These are phyloP conservation scores for Heritiera littoralis DNA, from an alignment of 345 rosid species.

Conservation along the genomic window DNA sequence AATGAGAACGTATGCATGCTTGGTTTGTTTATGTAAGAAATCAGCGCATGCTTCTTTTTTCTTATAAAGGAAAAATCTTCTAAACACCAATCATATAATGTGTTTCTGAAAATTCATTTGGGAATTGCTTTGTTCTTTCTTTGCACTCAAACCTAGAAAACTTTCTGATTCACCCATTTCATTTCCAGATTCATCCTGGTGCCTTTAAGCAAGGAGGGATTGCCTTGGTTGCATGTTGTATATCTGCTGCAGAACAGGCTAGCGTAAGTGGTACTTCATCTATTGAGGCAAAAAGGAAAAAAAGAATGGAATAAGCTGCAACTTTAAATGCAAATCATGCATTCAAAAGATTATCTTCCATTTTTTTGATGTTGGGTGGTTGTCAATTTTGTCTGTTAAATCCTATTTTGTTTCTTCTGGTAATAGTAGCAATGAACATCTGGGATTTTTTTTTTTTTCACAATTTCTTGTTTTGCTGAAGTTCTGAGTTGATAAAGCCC, in stretches of 20 bases:
- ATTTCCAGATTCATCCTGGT: constrained; percentile 80
- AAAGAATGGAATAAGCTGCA: background rate
- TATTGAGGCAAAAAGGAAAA: background rate
- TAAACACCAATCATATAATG: background rate
- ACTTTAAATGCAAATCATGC: background rate
- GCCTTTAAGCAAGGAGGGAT: constrained; percentile 82
- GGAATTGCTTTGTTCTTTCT: background rate
- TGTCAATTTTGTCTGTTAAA: background rate
- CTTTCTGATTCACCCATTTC: constrained; percentile 13
- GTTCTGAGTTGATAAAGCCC: background rate
- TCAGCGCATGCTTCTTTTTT: background rate
- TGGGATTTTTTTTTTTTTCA: background rate
- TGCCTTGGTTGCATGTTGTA: constrained; percentile 83
- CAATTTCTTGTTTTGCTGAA: background rate
- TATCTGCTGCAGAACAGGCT: constrained; percentile 83
- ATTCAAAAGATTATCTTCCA: constrained; percentile 1
- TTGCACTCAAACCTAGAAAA: background rate
- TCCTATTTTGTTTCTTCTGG: background rate
- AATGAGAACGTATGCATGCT: background rate
- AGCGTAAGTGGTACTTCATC: constrained; percentile 51
- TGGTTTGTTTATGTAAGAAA: background rate
- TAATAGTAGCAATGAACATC: constrained; percentile 6
- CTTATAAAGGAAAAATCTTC: background rate
- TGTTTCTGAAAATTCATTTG: background rate
- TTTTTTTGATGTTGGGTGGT: background rate